Evolutionary conservation across 2,329 filamentous ascomycete species (phyloP).

Genomic region (Curvularia sp.): DNA sequence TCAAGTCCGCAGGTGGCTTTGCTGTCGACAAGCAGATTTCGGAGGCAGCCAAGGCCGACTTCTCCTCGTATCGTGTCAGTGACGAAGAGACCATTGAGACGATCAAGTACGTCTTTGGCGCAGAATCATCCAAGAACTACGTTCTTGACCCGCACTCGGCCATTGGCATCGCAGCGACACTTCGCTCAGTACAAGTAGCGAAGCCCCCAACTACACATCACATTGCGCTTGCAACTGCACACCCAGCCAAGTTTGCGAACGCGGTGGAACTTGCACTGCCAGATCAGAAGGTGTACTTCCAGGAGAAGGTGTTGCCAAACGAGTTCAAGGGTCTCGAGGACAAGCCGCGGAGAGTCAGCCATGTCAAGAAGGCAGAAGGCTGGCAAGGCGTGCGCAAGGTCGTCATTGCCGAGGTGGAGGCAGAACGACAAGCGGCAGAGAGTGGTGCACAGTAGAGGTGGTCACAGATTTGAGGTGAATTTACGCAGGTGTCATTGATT

Average conservation of each 20-base stretch:
- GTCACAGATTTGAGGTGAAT: neutral
- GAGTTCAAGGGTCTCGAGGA: constrained; percentile 83
- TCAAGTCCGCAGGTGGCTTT: constrained; percentile 85
- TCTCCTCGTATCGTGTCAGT: constrained; percentile 77
- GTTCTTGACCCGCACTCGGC: constrained; percentile 93
- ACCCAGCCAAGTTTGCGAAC: constrained; percentile 91
- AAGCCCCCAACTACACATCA: constrained; percentile 64
- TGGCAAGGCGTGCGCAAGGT: constrained; percentile 79
- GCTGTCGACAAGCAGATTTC: constrained; percentile 78
- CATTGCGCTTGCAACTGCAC: constrained; percentile 89
- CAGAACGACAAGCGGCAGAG: constrained; percentile 46
- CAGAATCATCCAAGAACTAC: constrained; percentile 64
- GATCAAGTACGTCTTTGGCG: constrained; percentile 58
- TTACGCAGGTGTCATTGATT: neutral
- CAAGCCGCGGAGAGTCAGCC: constrained; percentile 75
- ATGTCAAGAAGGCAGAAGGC: constrained; percentile 68
- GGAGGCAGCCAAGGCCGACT: constrained; percentile 72
- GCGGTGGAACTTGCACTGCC: constrained; percentile 83
- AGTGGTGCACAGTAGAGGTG: constrained; percentile 22
- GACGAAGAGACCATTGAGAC: constrained; percentile 60
- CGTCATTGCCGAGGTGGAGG: constrained; percentile 74
- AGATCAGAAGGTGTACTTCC: constrained; percentile 75
- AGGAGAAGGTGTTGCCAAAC: constrained; percentile 76
- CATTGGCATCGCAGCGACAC: constrained; percentile 80
- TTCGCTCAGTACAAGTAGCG: constrained; percentile 68